Percentiles rank a stretch among this genome's conserved stretches.
These are phyloP conservation scores for Clonostachys byssicola DNA, from an alignment of 2,329 filamentous ascomycete genomes.

Conservation along the genomic window DNA sequence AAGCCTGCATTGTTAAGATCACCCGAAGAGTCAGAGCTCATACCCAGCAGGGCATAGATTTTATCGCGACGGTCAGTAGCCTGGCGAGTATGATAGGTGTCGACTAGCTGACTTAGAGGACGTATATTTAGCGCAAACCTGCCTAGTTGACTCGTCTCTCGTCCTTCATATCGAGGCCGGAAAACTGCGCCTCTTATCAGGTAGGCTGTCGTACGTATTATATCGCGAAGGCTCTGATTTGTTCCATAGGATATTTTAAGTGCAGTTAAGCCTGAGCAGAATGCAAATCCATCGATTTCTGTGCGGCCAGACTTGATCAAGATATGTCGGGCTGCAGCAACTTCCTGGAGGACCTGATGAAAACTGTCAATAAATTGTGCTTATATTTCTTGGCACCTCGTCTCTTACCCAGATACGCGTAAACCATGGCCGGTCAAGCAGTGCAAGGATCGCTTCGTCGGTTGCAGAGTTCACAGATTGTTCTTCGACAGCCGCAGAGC, in stretches of 20 bases:
- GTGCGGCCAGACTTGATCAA: constrained; percentile 2
- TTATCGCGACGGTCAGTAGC: constrained; percentile 1
- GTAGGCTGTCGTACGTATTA: background rate
- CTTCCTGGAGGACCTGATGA: constrained; percentile 5
- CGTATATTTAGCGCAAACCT: background rate
- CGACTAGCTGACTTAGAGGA: background rate
- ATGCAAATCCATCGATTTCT: constrained; percentile 5
- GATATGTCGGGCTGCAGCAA: constrained; percentile 6
- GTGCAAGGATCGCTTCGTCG: background rate
- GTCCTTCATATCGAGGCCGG: background rate
- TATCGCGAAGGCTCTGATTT: background rate
- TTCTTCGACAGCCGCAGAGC: background rate
- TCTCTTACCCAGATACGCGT: constrained; percentile 4
- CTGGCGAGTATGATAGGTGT: constrained; percentile 1
- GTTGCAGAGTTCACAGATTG: background rate
- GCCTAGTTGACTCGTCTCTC: background rate
- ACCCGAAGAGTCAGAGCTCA: background rate
- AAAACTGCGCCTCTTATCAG: background rate
- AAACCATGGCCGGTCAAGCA: constrained; percentile 3
- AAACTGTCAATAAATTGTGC: background rate
- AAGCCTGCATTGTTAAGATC: background rate
- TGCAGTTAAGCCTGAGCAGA: constrained; percentile 2
- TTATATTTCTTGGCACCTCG: background rate
- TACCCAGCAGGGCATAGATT: background rate
- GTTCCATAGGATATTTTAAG: background rate